Base-by-base conservation (phyloP, 306 rosid genomes). In the Dryas alaskensis region DNA sequence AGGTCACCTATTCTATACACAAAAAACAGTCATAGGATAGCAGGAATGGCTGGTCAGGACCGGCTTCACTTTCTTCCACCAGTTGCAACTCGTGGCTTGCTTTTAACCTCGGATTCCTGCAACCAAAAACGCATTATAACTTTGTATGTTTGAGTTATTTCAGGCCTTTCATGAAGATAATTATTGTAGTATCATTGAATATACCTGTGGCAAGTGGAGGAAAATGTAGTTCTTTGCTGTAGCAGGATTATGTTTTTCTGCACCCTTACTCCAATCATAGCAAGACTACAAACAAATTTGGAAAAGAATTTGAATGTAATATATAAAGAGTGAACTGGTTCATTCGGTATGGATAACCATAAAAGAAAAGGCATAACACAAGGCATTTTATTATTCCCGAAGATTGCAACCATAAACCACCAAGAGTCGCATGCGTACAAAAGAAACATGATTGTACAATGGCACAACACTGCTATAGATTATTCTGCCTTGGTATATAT, bases 231-330 rank as follows among this genome's bases (percentile, higher is more conserved):
- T 80, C 85, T 89, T 90, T 3, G 96, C 93, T 3, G 89, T 80
- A 52, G 96, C 80, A 22, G 98, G 92, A 73, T 90, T 90, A 84
- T 90, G 92, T 81, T 89, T 90, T 87, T 93, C 97, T 22, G 97
- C 98, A 12, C 97, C 96, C 76, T 90, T 90, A 75, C 97, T 83
- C 97, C 96, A 90, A 78, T 93, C 98, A 63, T 93, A 90, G 73
- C 98, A 92, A 54, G 84, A 86, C 96, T 92, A 44, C n/a, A 81
- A 40, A 76, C 46, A 27, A 69, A 46, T 70, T 50, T 13, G 25
- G 31, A 14, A 59, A 43, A 17, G 8, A 51, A 11, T 25, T 68
- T n/a, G 11, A 51, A 2, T 69, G 11, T 0, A 40, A 46, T n/a
- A 55, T 7, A 19, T 12, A 51, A 31, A 31, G 37, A 31, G 37